Conservation (phyloP, 2,329 filamentous ascomycete genomes). For the Penicillium sp. region DNA sequence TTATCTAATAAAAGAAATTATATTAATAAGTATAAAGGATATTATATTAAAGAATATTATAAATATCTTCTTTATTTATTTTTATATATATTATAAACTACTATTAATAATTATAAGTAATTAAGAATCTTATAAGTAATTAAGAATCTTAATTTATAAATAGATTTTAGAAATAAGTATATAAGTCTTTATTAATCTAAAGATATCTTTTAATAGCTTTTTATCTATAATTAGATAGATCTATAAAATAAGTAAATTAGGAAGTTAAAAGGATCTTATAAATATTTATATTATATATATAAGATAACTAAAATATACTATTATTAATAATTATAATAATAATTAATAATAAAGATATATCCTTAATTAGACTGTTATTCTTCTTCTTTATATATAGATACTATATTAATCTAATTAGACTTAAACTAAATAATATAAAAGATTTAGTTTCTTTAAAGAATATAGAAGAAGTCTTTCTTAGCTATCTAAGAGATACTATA, state of each 20-base stretch:
- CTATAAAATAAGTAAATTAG: not conserved
- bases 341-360: too few relatives aligned
- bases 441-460: not conserved
- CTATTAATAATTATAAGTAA: not conserved
- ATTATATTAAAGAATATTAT: not conserved
- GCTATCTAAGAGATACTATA: not conserved
- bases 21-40: too few relatives aligned
- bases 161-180: not conserved
- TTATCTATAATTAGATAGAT: not conserved
- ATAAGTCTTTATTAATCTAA: not conserved
- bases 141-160: not conserved
- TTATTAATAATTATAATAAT: too few relatives aligned
- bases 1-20: not conserved
- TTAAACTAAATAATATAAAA: not conserved
- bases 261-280: too few relatives aligned
- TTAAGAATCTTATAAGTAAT: too few relatives aligned
- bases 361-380: too few relatives aligned
- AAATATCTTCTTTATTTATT: not conserved
- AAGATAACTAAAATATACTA: too few relatives aligned
- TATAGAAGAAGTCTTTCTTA: not conserved
- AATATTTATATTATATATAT: too few relatives aligned
- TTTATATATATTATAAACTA: not conserved
- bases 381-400: too few relatives aligned
- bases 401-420: not conserved
- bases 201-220: not conserved